Base-by-base conservation (phyloP, 768 basidiomycete genomes). In the Calocera cornea region DNA sequence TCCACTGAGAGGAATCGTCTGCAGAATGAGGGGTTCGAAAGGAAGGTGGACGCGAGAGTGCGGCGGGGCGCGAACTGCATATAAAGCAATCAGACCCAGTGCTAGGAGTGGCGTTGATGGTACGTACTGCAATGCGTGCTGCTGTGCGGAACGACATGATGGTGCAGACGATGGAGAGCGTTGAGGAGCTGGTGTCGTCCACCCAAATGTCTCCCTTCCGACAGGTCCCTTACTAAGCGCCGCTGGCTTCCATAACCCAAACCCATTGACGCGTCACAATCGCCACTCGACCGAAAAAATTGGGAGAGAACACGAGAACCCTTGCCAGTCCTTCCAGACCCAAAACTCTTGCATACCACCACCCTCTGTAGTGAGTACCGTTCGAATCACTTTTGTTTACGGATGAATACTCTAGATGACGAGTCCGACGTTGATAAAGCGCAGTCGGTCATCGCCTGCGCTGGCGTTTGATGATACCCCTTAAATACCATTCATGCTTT, bases 401-500 rank as follows among this genome's bases (percentile, higher is more conserved):
- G 69, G 85, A 85, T 84, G 83, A 84, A 71, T 73, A 69, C 70
- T 67, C 75, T 76, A 84, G 84, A 85, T 85, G 84, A 85, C 90
- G 90, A 92, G 91, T 93, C 91, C 80, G 91, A 92, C 77, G 75
- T 73, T 75, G 75, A 64, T 72, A 69, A 74, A 69, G 74, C 71
- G 79, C 80, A 83, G 86, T 86, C 84, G 86, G 84, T 83, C 81
- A 76, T 77, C 73, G 63, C 70, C 71, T 76, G 78, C 50, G 68
- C 71, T 80, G 69, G 74, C 54, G 54, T 27, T 60, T 87, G 90
- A 90, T 84, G 89, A 91, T 72, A 79, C 80, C 76, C 78, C 75
- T 77, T 79, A 73, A 80, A 79, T 88, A 88, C 90, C 90, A 92
- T 93, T 93, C 91, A 93, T 92, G 91, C 90, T 81, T 87, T 81